Base-by-base conservation (phyloP, 345 rosid species). In the Moricandia arvensis region DNA sequence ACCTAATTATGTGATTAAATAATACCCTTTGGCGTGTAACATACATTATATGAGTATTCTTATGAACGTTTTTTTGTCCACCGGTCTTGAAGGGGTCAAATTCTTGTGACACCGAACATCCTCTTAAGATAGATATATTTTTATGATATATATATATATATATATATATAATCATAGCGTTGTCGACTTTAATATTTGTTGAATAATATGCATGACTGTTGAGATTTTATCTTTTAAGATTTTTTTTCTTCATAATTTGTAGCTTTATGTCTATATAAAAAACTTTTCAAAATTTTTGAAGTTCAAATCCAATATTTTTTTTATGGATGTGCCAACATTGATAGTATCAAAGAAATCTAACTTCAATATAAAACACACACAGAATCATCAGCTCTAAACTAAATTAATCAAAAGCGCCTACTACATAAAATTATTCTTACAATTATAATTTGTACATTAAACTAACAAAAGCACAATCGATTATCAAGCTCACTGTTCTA, bases 1-100 rank as follows among this genome's bases (percentile, higher is more conserved):
- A 10, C 15, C 31, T 24, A 10, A 24, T 55, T 55, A 55, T 55
- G 31, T 55, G 60, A 55, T 47, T 47, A 47, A 12, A 8, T 41
- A 4, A 58, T 57, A 24, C 12, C 47, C 31, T 24, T 69, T 66
- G 41, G 63, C 79, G 69, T 68, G 69, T 68, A 51, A 35, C 68
- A 34, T 34, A 43, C 58, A 43, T 21, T 59, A 35, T 55, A 13
- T 68, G 51, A 55, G 53, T 12, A 18, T 55, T 54, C 73, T 55
- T 24, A 17, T 69, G 66, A 66, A 34, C 15, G 16, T 51, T 49
- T 59, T 41, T 62, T 55, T 62, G 69, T 31, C 51, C 43, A 77
- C 67, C 35, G 18, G 54, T 45, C 33, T 64, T 71, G 68, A 77
- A 33, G 7, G 61, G 34, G 76, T 71, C 75, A 70, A 70, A 59